Base-by-base conservation (phyloP, 2,329 filamentous ascomycete species). In the Aspergillus costaricaensis region DNA sequence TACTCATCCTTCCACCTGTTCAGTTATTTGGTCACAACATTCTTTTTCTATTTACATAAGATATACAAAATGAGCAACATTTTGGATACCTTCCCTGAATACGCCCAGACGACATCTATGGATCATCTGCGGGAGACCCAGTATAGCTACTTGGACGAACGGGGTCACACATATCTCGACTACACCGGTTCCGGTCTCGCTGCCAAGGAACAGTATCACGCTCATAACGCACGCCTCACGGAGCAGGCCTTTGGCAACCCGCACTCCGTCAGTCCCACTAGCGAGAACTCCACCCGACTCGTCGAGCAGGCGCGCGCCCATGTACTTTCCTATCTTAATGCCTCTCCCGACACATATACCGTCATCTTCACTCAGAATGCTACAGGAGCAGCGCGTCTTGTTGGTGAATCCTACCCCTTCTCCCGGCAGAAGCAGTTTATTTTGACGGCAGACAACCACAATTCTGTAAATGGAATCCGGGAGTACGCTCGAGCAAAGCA, bases 361-460 rank as follows among this genome's bases (percentile, higher is more conserved):
- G 59, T 58, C 21, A 61, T 61, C 32, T 58, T 61, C 21, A 61
- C 59, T 4, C 50, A 57, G 23, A 61, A 61, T n/a, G 59, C 59
- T 23, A 61, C 59, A 6, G 59, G 59, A 6, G 59, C 59, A 5
- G 59, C 59, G 4, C 59, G 59, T 17, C 50, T 61, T 21, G 55
- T 61, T 7, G 59, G 49, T 14, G 59, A 61, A 25, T 50, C 59
- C 2, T 61, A 61, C 9, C 59, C 59, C 23, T 61, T 61, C 23
- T 17, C 30, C 7, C 21, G 59, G 6, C 39, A 49, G 23, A 43
- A 44, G 5, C 57, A 44, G 19, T 50, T 61, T 25, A 12, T 61
- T 15, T 43, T 61, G 19, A 61, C 59, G 10, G 52, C 47, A 14
- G 59, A 61, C 55, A 61, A 61, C 38, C 59, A 61, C 55, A 61